phyloP scores from a whole-genome alignment of 106 monocot species.

The Vanilla planifolia region DNA sequence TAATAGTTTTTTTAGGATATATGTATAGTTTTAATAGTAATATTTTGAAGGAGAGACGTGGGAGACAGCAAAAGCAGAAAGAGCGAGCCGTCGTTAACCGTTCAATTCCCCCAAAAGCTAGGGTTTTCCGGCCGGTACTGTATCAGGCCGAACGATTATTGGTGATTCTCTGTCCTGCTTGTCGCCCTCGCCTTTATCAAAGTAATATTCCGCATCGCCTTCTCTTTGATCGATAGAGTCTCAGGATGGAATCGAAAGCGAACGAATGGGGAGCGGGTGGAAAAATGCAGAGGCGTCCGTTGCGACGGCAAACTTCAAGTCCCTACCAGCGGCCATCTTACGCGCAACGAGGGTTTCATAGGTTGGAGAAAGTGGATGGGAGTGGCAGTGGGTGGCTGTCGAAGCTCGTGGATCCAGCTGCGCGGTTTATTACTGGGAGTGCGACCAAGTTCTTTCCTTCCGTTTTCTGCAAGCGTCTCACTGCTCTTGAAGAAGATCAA shows the following conservation, averaged over 20 bases:
- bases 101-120: too few relatives aligned
- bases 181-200: too few relatives aligned
- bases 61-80: too few relatives aligned
- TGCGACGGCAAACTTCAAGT: conserved; percentile 24
- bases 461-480: conserved; percentile 45
- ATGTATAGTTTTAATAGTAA: too few relatives aligned
- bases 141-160: too few relatives aligned
- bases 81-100: too few relatives aligned
- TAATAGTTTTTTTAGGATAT: too few relatives aligned
- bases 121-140: too few relatives aligned
- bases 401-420: conserved; percentile 71
- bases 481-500: conserved; percentile 13
- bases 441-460: conserved; percentile 65
- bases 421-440: conserved; percentile 43
- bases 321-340: conserved; percentile 54
- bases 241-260: conserved; percentile 22
- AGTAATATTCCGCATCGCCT: not conserved
- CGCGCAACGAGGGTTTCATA: conserved; percentile 9
- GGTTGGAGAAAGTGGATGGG: not conserved
- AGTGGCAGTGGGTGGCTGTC: conserved; percentile 57
- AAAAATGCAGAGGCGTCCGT: conserved; percentile 39
- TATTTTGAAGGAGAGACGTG: too few relatives aligned
- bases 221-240: not conserved
- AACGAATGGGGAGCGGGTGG: conserved; percentile 52
- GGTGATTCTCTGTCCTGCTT: too few relatives aligned